Evolutionary conservation across 2,329 filamentous ascomycete genomes (phyloP).

Genomic region (Ophiostoma fasciatum): DNA sequence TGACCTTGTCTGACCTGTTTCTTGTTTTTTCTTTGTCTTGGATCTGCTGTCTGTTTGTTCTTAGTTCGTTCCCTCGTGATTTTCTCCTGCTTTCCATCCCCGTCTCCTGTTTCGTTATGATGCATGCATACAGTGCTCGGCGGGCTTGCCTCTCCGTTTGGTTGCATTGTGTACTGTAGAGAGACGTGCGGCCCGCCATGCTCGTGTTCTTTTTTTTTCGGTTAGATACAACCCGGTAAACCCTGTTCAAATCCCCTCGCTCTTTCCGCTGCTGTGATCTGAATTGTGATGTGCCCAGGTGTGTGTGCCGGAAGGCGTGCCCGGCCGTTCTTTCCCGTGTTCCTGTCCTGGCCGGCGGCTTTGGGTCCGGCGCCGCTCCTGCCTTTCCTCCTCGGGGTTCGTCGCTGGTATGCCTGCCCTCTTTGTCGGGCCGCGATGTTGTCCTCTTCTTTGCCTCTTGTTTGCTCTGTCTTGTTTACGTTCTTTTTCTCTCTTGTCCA

Average conservation of each 20-base stretch:
- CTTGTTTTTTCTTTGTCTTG: not conserved
- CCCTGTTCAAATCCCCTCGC: no score
- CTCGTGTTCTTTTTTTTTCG: not conserved
- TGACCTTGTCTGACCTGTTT: conserved; percentile 1
- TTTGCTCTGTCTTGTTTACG: not conserved
- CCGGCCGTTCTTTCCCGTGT: not conserved
- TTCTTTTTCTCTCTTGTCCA: not conserved
- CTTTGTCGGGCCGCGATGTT: no score
- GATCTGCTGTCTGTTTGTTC: not conserved
- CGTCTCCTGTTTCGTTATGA: no score
- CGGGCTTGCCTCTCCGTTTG: not conserved
- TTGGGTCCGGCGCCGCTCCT: no score
- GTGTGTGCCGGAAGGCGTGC: not conserved
- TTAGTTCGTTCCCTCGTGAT: no score
- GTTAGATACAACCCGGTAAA: no score
- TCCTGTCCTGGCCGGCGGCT: no score
- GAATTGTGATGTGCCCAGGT: no score
- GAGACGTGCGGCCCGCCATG: not conserved
- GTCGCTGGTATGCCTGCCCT: no score
- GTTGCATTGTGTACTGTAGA: conserved; percentile 5
- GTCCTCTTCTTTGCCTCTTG: no score
- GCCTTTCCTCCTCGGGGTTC: no score
- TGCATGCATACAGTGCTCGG: conserved; percentile 3
- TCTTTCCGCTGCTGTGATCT: no score
- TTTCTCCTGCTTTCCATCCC: conserved; percentile 4